Base-by-base conservation (phyloP, 2,329 filamentous ascomycete species). In the Calonectria hawksworthii region DNA sequence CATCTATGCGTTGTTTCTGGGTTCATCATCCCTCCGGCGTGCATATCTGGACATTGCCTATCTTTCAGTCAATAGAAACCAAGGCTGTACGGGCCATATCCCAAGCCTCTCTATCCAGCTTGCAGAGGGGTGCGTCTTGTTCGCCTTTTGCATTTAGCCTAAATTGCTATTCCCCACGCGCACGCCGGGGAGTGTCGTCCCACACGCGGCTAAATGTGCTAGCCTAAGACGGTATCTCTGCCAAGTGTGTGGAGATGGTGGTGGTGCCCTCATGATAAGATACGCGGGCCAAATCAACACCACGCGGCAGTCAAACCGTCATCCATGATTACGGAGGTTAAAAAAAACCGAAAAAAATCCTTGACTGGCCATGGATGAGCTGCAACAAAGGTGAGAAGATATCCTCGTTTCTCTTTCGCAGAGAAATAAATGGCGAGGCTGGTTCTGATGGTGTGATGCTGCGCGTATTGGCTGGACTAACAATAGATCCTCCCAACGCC, bases 171-270 rank as follows among this genome's bases (percentile, higher is more conserved):
- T 18, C 32, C 47, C 38, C 65, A 64, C 71, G 56, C 68, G 63
- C 70, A 64, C 68, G 68, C 72, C 70, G 74, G 75, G 54, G 74
- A 77, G 74, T 78, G 75, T 68, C 68, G 74, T 78, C 74, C 78
- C 78, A 80, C 74, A 75, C 44, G 32, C 79, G 79, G 79, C 65
- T 80, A 80, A 79, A 78, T 78, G 32, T 74, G 23, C 61, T 65
- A 41, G 41, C 26, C 59, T 68, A 73, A 79, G 74, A 74, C 68
- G 76, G 68, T 52, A 68, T 30, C 61, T 34, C 44, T 63, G 30
- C 13, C 34, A 51, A 64, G 47, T 21, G 50, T 52, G 59, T 70
- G 68, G 68, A 56, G 59, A 36, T 44, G 41, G 52, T 28, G 36
- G n/a, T 64, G 50, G 56, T 70, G 32, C 54, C 26, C n/a, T 41